Evolutionary conservation across 495 filamentous ascomycete genomes (phyloP).

Genomic region (Choiromyces venosus): DNA sequence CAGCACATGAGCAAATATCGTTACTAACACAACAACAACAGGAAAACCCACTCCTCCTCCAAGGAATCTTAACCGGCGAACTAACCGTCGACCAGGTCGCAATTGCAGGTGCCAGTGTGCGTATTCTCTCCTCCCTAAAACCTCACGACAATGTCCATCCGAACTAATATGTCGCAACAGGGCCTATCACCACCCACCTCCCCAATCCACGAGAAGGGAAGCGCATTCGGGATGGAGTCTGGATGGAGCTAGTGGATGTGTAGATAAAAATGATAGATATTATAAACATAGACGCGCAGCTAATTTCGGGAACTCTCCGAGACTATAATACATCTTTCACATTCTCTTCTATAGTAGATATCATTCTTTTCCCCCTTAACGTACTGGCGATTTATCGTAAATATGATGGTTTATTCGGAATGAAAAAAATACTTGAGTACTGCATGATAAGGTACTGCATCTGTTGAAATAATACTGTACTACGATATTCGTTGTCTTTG

Average conservation of each 20-base stretch:
- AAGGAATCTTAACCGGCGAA: constrained; percentile 18
- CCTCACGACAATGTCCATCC: background rate
- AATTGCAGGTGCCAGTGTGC: background rate
- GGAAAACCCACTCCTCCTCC: constrained; percentile 27
- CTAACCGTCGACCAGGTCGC: constrained; percentile 17
- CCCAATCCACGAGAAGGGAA: constrained; percentile 8
- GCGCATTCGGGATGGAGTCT: constrained; percentile 1
- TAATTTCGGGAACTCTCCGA: background rate
- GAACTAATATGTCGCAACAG: constrained; percentile 5
- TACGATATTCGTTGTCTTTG: background rate
- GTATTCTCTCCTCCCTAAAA: background rate
- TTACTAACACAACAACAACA: constrained; percentile 6
- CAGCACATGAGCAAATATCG: background rate
- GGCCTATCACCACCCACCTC: constrained; percentile 5
- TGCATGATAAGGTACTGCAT: background rate
- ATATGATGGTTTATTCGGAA: background rate
- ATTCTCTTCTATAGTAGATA: background rate
- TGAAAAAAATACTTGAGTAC: background rate
- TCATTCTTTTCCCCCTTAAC: too few relatives aligned
- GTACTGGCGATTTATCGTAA: background rate
- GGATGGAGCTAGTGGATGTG: background rate
- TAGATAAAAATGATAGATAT: background rate
- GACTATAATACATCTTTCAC: too few relatives aligned
- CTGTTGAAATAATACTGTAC: background rate
- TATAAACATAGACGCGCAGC: background rate